phyloP scores from a whole-genome alignment of 2,329 filamentous ascomycete species.

The Aureobasidium sp. region DNA sequence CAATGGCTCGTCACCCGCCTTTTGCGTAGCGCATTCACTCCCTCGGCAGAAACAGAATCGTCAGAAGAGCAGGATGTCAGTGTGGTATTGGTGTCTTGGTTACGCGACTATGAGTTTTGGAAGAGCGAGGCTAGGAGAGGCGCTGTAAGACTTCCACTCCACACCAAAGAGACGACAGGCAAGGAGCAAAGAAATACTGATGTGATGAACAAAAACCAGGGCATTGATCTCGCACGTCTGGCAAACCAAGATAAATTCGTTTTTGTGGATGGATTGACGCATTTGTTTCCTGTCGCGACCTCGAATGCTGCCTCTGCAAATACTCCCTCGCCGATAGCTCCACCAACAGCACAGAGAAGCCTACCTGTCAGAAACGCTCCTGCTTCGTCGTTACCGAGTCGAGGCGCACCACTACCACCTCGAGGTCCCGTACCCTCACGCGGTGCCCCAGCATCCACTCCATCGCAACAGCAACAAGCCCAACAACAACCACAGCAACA shows the following conservation, averaged over 20 bases:
- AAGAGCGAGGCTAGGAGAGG: constrained; percentile 60
- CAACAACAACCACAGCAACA: neutral
- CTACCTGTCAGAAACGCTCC: neutral
- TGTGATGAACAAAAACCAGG: constrained; percentile 37
- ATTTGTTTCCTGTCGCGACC: constrained; percentile 40
- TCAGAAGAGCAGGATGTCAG: constrained; percentile 25
- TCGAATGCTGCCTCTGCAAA: constrained; percentile 21
- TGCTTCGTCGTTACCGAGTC: neutral
- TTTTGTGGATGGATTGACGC: constrained; percentile 69
- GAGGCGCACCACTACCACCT: constrained; percentile 5
- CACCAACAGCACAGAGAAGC: neutral
- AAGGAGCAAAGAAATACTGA: neutral
- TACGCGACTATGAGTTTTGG: constrained; percentile 76
- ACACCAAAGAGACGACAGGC: neutral
- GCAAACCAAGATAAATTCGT: constrained; percentile 53
- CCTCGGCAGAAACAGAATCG: constrained; percentile 17
- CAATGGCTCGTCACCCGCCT: constrained; percentile 53
- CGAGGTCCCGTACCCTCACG: constrained; percentile 8
- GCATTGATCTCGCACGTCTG: constrained; percentile 62
- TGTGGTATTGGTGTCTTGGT: constrained; percentile 74
- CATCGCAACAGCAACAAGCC: neutral
- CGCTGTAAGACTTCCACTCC: constrained; percentile 39
- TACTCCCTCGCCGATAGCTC: constrained; percentile 13
- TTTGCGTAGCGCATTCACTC: constrained; percentile 40
- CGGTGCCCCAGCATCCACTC: neutral